Conservation (phyloP, 805 yeast genomes). For the Kurtzmaniella cleridarum region DNA sequence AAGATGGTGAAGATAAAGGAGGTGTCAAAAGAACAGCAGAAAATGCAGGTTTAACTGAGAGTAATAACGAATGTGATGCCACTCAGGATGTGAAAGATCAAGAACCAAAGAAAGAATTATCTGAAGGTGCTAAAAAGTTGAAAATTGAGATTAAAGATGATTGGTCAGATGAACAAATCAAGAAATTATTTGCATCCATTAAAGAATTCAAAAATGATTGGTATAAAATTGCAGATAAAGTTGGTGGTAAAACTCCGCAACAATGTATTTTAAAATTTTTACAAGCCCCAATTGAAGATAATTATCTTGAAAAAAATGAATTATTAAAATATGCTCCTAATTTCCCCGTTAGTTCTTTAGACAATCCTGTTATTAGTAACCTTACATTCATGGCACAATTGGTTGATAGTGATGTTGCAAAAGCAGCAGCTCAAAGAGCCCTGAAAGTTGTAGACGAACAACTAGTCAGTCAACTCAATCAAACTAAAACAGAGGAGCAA, state of each 20-base stretch:
- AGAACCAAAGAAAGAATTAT: not conserved
- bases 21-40: conserved; percentile 3
- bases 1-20: conserved; percentile 7
- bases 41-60: not conserved
- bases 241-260: conserved; percentile 64
- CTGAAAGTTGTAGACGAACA: conserved; percentile 44
- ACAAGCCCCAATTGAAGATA: conserved; percentile 77
- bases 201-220: conserved; percentile 67
- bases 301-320: conserved; percentile 44
- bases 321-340: conserved; percentile 79
- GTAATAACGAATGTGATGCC: conserved; percentile 2
- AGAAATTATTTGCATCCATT: conserved; percentile 56
- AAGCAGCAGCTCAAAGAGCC: conserved; percentile 70
- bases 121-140: conserved; percentile 15
- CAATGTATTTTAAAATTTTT: conserved; percentile 78
- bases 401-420: conserved; percentile 82
- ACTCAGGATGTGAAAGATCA: conserved; percentile 2
- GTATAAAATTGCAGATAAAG: conserved; percentile 65
- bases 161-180: conserved; percentile 68
- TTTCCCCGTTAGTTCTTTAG: conserved; percentile 77
- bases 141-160: conserved; percentile 19
- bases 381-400: conserved; percentile 79
- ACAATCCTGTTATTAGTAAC: conserved; percentile 93
- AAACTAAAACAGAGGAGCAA: conserved; percentile 11
- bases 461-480: conserved; percentile 32